These are phyloP conservation scores for Priceomyces haplophilus DNA, from an alignment of 805 yeast genomes.

Conservation along the genomic window DNA sequence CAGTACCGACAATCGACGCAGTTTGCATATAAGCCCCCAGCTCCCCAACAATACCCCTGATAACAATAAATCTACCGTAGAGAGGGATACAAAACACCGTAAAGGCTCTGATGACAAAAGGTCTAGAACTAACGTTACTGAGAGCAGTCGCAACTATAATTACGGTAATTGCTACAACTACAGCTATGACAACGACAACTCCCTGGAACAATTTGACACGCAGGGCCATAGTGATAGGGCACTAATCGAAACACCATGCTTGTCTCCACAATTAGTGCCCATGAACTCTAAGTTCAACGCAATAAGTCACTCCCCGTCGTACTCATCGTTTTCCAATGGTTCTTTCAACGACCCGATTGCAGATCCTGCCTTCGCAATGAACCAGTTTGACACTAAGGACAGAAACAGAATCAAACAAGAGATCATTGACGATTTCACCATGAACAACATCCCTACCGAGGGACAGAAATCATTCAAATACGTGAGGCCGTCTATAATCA, in stretches of 20 bases:
- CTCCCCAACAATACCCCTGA: neutral
- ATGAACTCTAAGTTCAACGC: conserved; percentile 7
- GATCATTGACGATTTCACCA: conserved; percentile 36
- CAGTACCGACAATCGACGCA: neutral
- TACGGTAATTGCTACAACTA: neutral
- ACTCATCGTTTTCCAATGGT: conserved; percentile 24
- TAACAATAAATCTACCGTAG: neutral
- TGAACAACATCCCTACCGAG: conserved; percentile 34
- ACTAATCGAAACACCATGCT: conserved; percentile 3
- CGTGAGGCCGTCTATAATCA: conserved; percentile 12
- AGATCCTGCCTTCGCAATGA: conserved; percentile 7
- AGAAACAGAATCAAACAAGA: conserved; percentile 34
- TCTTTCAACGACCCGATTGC: conserved; percentile 12
- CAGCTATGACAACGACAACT: neutral
- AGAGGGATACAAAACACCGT: neutral
- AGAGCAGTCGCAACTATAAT: neutral
- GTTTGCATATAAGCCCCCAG: neutral
- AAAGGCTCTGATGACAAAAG: neutral
- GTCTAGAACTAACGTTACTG: neutral
- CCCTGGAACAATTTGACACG: neutral
- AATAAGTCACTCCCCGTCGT: conserved; percentile 23
- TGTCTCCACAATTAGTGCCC: conserved; percentile 1
- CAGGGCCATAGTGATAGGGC: neutral
- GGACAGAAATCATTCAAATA: conserved; percentile 7
- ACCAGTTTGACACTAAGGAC: conserved; percentile 11